Evolutionary conservation across 108 stramenopile species (phyloP).

Genomic region (Cyclotella sp.): DNA sequence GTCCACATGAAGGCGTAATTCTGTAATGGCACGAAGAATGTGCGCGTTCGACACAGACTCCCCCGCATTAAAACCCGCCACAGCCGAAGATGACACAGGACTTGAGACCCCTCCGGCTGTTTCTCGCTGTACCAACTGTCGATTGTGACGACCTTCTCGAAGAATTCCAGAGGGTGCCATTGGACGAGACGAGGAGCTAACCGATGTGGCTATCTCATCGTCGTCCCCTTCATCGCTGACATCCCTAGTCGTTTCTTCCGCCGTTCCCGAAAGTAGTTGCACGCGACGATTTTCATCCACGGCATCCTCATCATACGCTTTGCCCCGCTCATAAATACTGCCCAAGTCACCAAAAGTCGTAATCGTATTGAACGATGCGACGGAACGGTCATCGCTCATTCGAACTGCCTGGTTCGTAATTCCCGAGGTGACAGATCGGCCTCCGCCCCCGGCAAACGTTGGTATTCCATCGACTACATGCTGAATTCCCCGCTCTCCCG

Average conservation of each 20-base stretch:
- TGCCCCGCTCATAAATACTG: conserved; percentile 19
- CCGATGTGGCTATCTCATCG: conserved; percentile 21
- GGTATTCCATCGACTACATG: conserved; percentile 49
- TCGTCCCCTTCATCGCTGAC: conserved; percentile 14
- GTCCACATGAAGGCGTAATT: conserved; percentile 48
- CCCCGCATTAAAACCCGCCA: conserved; percentile 20
- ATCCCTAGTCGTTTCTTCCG: not conserved
- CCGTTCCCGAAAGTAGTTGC: not conserved
- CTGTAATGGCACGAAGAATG: conserved; percentile 50
- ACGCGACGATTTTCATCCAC: conserved; percentile 2
- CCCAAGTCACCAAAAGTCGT: conserved; percentile 42
- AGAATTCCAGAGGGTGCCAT: conserved; percentile 31
- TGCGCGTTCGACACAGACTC: conserved; percentile 54
- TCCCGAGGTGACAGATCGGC: conserved; percentile 43
- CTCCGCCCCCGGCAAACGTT: conserved; percentile 47
- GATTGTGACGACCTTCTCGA: conserved; percentile 38
- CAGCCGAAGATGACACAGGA: conserved; percentile 4
- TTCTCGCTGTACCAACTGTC: conserved; percentile 13
- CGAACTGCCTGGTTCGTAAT: conserved; percentile 46
- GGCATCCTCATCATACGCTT: conserved; percentile 6
- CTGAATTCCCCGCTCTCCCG: conserved; percentile 42
- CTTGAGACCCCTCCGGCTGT: not conserved
- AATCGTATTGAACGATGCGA: conserved; percentile 42
- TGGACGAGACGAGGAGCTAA: conserved; percentile 26
- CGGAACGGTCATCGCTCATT: conserved; percentile 42